Evolutionary conservation across 2,329 filamentous ascomycete species (phyloP).

Genomic region (Diplodia corticola): DNA sequence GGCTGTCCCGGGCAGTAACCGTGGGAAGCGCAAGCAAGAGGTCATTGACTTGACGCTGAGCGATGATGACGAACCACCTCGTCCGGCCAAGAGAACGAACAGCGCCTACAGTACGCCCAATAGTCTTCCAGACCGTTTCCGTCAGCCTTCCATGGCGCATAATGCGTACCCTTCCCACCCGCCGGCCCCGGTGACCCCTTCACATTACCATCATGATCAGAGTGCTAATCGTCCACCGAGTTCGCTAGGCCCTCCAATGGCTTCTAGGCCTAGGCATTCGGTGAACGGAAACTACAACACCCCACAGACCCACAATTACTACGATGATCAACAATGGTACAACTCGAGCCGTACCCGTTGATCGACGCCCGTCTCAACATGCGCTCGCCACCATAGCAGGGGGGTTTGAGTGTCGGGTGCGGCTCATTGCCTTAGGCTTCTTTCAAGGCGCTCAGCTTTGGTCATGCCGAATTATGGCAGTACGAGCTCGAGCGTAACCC

Average conservation of each 20-base stretch:
- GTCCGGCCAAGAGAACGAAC: constrained; percentile 21
- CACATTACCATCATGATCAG: constrained; percentile 18
- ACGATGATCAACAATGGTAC: not conserved
- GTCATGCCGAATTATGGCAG: not conserved
- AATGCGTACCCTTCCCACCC: constrained; percentile 18
- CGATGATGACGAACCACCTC: constrained; percentile 44
- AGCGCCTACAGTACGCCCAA: constrained; percentile 41
- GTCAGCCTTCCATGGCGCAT: constrained; percentile 10
- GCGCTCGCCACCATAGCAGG: not conserved
- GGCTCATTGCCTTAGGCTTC: not conserved
- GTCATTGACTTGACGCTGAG: constrained; percentile 53
- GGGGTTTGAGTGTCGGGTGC: no score
- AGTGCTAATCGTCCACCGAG: constrained; percentile 19
- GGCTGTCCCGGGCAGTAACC: constrained; percentile 34
- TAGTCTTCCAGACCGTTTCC: constrained; percentile 34
- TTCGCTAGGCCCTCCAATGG: constrained; percentile 11
- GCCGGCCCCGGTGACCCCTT: constrained; percentile 14
- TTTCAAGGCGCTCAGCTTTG: not conserved
- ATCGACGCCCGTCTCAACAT: not conserved
- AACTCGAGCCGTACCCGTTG: constrained; percentile 5
- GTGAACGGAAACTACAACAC: constrained; percentile 17
- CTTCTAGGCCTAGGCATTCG: constrained; percentile 19
- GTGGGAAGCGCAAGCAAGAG: constrained; percentile 47
- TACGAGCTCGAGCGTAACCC: not conserved
- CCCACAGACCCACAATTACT: not conserved